Conservation (phyloP, 192 early-diverging fungal genomes). For the Tieghemiomyces parasiticus region DNA sequence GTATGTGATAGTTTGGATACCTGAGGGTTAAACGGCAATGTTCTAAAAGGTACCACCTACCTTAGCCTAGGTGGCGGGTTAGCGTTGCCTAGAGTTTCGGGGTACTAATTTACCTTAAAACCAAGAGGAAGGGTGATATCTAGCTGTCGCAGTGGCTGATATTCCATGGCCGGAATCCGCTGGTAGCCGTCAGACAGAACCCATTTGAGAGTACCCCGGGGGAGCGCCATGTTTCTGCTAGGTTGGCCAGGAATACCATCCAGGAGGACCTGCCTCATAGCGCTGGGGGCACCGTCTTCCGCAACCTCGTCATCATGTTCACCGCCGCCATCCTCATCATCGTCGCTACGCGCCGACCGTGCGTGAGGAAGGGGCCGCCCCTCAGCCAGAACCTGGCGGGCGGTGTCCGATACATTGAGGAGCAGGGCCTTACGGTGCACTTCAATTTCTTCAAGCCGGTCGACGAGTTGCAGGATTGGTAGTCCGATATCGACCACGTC, state of each 20-base stretch:
- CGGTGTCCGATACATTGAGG: background rate
- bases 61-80: too few species aligned
- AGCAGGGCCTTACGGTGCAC: background rate
- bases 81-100: too few species aligned
- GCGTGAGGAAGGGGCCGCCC: too few species aligned
- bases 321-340: background rate
- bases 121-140: background rate
- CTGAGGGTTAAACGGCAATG: too few species aligned
- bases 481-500: background rate
- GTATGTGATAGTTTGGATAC: too few species aligned
- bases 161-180: slow-evolving; percentile 2
- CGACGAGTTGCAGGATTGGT: background rate
- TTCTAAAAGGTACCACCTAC: too few species aligned
- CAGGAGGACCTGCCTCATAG: background rate
- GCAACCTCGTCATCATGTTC: background rate
- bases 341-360: background rate
- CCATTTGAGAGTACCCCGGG: background rate
- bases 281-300: background rate
- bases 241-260: background rate
- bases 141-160: background rate
- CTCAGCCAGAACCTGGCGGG: background rate
- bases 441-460: background rate
- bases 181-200: background rate
- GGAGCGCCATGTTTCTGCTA: background rate
- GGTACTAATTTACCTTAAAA: background rate